phyloP scores from a whole-genome alignment of 2,329 filamentous ascomycete genomes.

The Chaetomiaceae sp. region DNA sequence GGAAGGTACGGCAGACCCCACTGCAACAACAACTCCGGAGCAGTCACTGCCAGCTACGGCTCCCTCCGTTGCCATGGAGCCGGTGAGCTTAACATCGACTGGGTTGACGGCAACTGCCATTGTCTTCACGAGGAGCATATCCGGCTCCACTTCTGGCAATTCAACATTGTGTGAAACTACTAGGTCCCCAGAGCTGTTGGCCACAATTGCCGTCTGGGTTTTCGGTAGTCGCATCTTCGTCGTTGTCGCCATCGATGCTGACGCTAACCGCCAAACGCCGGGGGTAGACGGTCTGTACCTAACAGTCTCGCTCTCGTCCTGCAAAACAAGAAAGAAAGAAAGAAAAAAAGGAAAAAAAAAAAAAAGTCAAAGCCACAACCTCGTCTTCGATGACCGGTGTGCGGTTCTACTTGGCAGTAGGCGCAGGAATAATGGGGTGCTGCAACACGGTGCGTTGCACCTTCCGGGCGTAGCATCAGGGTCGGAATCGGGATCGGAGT shows the following conservation, averaged over 20 bases:
- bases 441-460: no score
- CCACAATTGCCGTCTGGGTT: neutral
- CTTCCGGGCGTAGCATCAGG: neutral
- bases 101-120: constrained; percentile 36
- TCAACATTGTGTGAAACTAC: neutral
- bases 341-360: no score
- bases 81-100: constrained; percentile 34
- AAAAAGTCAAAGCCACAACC: no score
- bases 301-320: no score
- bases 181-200: neutral
- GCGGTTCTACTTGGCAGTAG: no score
- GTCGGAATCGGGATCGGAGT: neutral
- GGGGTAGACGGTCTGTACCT: neutral
- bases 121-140: neutral
- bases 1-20: neutral
- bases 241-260: neutral
- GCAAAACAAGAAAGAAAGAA: no score
- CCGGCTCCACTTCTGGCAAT: neutral
- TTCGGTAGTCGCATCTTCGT: neutral
- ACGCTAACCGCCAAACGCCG: neutral
- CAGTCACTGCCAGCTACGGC: constrained; percentile 35
- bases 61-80: constrained; percentile 27
- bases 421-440: no score
- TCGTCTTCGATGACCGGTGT: no score
- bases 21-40: constrained; percentile 32